Percentiles rank a stretch among this genome's conserved stretches.
These are phyloP conservation scores for Ottelia alismoides DNA, from an alignment of 106 monocot genomes.

Conservation along the genomic window DNA sequence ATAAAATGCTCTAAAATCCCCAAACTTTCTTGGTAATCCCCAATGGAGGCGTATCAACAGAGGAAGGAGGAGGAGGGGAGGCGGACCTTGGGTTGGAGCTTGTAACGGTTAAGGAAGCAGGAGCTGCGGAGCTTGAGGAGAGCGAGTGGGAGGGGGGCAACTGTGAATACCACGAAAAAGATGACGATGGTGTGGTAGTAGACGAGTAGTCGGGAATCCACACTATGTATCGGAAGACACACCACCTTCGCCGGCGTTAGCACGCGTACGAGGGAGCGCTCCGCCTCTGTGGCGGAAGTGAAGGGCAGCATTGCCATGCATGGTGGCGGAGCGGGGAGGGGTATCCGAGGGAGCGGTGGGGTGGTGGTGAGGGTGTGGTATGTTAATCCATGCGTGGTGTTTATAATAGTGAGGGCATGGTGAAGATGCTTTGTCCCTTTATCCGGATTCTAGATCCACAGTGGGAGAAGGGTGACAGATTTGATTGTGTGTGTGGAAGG, in stretches of 20 bases:
- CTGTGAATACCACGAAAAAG: conserved; percentile 60
- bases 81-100: conserved; percentile 79
- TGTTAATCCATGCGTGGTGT: no score
- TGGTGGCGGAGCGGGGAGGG: no score
- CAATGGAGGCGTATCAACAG: conserved; percentile 61
- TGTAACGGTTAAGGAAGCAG: conserved; percentile 30
- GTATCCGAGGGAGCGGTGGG: no score
- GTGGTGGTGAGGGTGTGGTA: no score
- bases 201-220: conserved; percentile 47
- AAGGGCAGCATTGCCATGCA: conserved; percentile 95
- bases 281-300: conserved; percentile 40
- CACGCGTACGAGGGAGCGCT: conserved; percentile 47
- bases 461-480: no score
- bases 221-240: conserved; percentile 65
- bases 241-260: conserved; percentile 49
- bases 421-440: no score
- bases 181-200: conserved; percentile 74
- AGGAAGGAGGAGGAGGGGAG: conserved; percentile 31
- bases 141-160: conserved; percentile 73
- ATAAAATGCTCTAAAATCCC: no score
- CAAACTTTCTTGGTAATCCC: no score
- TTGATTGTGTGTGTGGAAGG: no score
- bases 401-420: no score
- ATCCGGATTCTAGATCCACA: no score
- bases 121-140: conserved; percentile 49